Base-by-base conservation (phyloP, 2,329 filamentous ascomycete genomes). In the Colletotrichum sp. region DNA sequence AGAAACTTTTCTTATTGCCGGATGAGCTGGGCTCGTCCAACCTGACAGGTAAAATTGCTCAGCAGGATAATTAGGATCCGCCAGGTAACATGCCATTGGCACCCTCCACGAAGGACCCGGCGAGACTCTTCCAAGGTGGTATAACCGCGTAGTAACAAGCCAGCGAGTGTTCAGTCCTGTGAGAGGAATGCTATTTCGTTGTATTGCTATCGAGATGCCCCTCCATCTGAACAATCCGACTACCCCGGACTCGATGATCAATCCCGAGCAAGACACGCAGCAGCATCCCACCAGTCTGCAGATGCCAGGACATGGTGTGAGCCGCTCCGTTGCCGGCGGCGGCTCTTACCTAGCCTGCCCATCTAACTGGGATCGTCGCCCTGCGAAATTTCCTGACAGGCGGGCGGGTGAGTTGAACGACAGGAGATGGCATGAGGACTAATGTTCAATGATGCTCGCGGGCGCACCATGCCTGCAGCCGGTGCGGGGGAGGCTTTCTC, bases 261-360 rank as follows among this genome's bases (percentile, higher is more conserved):
- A 67, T 26, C 36, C 36, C 13, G 73, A 67, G 39, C 44, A 59
- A 76, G 62, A 73, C 55, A 68, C 69, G 69, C 73, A 73, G 55
- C 63, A 64, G 24, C 63, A 36, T 34, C 8, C 59, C 28, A 7
- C 63, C 26, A 39, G 16, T 28, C 39, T 74, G 67, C 71, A 72
- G 64, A 32, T 60, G 10, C 63, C 30, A 30, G 24, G 24, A 52
- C 44, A 59, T 59, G 67, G 44, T 59, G 36, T 71, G 68, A 49
- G 68, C 72, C 36, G 60, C 62, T 75, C 68, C 68, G 72, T 59
- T 75, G 68, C 72, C 60, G 62, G 68, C 52, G 55, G 55, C 68
- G 67, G 67, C 72, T 71, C 72, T 60, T 9, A 57, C 44, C 59
- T 75, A 75, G 72, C 68, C 34, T 52, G 52, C 60, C 63, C 68